Base-by-base conservation (phyloP, 208 protist genomes). In the Trypanosoma scelopori region DNA sequence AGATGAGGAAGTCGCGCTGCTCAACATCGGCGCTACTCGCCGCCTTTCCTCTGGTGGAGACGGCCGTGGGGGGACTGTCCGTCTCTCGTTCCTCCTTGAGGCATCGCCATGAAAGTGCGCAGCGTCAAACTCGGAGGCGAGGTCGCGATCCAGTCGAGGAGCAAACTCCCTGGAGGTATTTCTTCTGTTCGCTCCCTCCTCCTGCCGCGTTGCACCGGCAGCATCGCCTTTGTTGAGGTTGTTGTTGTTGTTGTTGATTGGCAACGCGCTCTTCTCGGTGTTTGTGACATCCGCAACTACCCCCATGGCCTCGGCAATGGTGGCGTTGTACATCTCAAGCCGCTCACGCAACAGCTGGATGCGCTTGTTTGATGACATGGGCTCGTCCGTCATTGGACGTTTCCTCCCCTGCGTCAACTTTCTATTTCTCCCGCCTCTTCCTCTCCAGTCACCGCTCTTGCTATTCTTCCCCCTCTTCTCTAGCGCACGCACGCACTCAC, bases 291-390 rank as follows among this genome's bases (percentile, higher is more conserved):
- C 63, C 6, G 63, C 63, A 3, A 69, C 63, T 2, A 69, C 63
- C 20, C 56, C 48, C 46, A 78, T 71, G 1, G 77, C 59, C 53
- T 52, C 48, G 18, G 49, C 46, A 16, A 82, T 74, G 11, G 79
- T 69, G 9, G 78, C 74, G 52, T 89, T 92, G 78, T 92, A 92
- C 67, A 88, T 62, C 41, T 89, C 86, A 18, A 92, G 68, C 1
- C 83, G 74, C 72, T 92, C 86, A 9, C 85, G 82, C 48, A 92
- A 68, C 45, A 86, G 81, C 70, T 89, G 86, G 27, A 92, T 89
- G 62, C 86, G 82, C 65, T 81, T 74, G 47, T 75, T 60, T 30
- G 62, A 67, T 1, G 65, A 71, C 56, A 64, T 46, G 18, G 47
- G 7, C 39, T 64, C 65, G 18, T 64, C 56, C 22, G 41, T 65